Evolutionary conservation across 2,329 filamentous ascomycete genomes (phyloP), one percentile per base, ranked within the genome.

Genomic region (Colletotrichum viniferum): DNA sequence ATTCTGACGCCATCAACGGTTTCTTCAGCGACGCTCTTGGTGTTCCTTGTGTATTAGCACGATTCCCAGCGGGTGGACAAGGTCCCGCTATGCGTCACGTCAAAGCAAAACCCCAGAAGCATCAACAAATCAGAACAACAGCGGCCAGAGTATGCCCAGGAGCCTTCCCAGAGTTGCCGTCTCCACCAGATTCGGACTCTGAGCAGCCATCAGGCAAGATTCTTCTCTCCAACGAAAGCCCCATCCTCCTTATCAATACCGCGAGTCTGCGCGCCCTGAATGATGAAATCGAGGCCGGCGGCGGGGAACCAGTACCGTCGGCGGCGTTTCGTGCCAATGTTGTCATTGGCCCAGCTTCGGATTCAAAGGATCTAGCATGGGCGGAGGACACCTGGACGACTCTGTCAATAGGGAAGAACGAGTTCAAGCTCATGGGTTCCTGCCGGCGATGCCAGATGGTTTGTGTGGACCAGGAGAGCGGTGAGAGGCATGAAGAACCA

Each of bases 361-460:
- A 73, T 2, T 81, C 82, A 7, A 87, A 90, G 73, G 83, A 89
- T 30, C 88, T 80, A 18, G 82, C 95, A 1, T 98, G 97, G 82
- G 89, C 90, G 1, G 96, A 98, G 84, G 97, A 98, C 78, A 83
- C 86, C 7, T 98, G 96, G 96, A 87, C 86, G 14, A 88, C 84
- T 18, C 80, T 98, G 55, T 87, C 85, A 10, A 94, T 98, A 73
- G 94, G 94, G 3, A 79, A 83, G 3, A 88, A 93, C 74, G 83
- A 85, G 12, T 94, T 95, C 79, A 88, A 94, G 76, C 91, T 97
- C 80, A 85, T 98, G 6, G 96, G 96, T 1, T 91, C 94, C 4
- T 99, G 97, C 81, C 91, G 95, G 76, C 88, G 97, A 74, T 99
- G 97, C 79, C 96, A 98, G 83, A 98, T 99, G 96, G 94, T 99